Conservation (phyloP, 345 rosid species). For the Arabidopsis arenosa region DNA sequence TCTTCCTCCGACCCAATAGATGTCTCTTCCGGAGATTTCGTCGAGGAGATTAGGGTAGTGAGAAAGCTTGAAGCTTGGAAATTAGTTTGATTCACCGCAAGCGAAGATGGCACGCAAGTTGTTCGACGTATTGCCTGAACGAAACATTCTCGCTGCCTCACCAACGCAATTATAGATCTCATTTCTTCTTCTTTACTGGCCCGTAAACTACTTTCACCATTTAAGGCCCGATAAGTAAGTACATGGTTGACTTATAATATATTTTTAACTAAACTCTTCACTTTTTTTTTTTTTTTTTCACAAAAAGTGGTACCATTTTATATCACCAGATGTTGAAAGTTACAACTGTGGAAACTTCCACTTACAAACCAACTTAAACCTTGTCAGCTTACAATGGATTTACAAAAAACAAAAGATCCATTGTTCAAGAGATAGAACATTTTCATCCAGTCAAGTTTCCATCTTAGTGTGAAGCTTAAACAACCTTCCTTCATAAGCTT, state of each 20-base stretch:
- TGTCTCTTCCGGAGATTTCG: slow-evolving; percentile 23
- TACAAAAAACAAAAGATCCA: too few species aligned
- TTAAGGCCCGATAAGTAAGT: not conserved
- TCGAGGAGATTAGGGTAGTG: slow-evolving; percentile 42
- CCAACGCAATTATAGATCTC: slow-evolving; percentile 35
- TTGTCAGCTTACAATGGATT: too few species aligned
- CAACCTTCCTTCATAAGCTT: too few species aligned
- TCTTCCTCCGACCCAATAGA: slow-evolving; percentile 7
- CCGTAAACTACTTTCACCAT: not conserved
- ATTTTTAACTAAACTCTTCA: too few species aligned
- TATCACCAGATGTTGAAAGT: too few species aligned
- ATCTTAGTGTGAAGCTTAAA: too few species aligned
- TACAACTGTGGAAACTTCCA: too few species aligned
- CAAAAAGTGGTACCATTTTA: too few species aligned
- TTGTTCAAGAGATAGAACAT: too few species aligned
- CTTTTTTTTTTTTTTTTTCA: too few species aligned
- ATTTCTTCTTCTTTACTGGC: slow-evolving; percentile 19
- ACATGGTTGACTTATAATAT: not conserved
- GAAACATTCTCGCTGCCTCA: slow-evolving; percentile 45
- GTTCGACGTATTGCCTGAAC: slow-evolving; percentile 64
- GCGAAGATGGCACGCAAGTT: slow-evolving; percentile 25
- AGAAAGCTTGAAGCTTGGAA: slow-evolving; percentile 42
- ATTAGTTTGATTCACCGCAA: slow-evolving; percentile 23
- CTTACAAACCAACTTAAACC: too few species aligned
- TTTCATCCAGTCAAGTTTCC: too few species aligned